Evolutionary conservation across 140 eudicot genomes (phyloP), one percentile per base, ranked within the genome.

Genomic region (Senecio squalidus): DNA sequence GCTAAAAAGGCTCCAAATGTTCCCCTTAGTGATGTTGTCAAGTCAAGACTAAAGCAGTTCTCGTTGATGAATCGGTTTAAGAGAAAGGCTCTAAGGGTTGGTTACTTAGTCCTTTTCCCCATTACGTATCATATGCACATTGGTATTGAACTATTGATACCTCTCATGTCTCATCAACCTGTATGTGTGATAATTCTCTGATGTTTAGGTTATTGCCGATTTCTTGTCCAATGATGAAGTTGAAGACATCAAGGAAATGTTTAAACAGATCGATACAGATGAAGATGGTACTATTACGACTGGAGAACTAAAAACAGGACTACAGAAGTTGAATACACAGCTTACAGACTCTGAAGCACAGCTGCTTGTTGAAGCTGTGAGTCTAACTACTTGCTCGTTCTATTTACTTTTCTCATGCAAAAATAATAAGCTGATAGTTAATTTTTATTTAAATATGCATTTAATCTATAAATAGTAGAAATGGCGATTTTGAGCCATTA

Each of bases 1-100:
- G 94, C 95, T 31, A 86, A 90, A 65, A 90, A 83, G 78, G 95
- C 95, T 55, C 82, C 97, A 31, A 90, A 86, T 83, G 85, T 86
- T 47, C 90, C 95, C 34, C 94, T 90, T 59, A 95, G 97, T 30
- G 97, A 90, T 68, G 88, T 85, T 64, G 97, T 90, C 53, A 86
- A 72, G 71, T 80, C 97, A n/a, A 80, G 97, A 52, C 82, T 90
- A 55, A 90, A 86, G 74, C 97, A 90, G 80, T 90, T 90, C 68
- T 83, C 97, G 21, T 5, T 86, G 76, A 90, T 90, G 97, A 90
- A 90, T 59, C 79, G 94, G 58, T 90, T 90, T 82, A 90, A 90
- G 85, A 86, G 90, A 75, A 90, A 90, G 71, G 97, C 95, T 61
- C 58, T 90, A 45, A 78, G 95, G 82, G 97, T 90, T 18, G 83